Evolutionary conservation across 352 stramenopile species (phyloP).

Genomic region (Aphanomyces euteiches): DNA sequence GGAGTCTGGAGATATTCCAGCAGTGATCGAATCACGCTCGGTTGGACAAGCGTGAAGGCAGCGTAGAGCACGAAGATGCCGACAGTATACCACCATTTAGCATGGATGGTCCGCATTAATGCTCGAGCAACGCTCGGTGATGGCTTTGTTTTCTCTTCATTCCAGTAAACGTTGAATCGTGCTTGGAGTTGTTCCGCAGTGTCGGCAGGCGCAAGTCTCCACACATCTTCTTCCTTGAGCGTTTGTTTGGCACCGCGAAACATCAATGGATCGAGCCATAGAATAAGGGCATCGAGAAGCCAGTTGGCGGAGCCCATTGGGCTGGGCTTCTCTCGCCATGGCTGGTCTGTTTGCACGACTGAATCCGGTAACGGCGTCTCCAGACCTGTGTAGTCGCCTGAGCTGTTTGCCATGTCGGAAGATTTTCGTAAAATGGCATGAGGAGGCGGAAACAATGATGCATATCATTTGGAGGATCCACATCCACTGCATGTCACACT

Average conservation of each 20-base stretch:
- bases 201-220: constrained; percentile 43
- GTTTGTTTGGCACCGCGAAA: constrained; percentile 37
- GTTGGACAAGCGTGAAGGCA: constrained; percentile 44
- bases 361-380: neutral
- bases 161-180: constrained; percentile 49
- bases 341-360: neutral
- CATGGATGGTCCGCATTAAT: constrained; percentile 47
- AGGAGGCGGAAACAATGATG: too few relatives aligned
- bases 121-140: constrained; percentile 43
- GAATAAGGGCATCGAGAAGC: constrained; percentile 36
- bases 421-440: too few relatives aligned
- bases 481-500: too few relatives aligned
- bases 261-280: constrained; percentile 54
- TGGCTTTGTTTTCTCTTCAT: constrained; percentile 27
- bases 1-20: constrained; percentile 40
- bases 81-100: constrained; percentile 39
- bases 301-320: constrained; percentile 1
- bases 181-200: constrained; percentile 39
- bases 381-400: neutral
- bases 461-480: too few relatives aligned
- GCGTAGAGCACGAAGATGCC: constrained; percentile 40
- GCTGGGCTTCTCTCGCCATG: neutral
- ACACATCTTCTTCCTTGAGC: constrained; percentile 44
- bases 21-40: constrained; percentile 58
- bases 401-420: neutral